Conservation (phyloP, 2,329 filamentous ascomycete species). For the Alternaria brassicicola region DNA sequence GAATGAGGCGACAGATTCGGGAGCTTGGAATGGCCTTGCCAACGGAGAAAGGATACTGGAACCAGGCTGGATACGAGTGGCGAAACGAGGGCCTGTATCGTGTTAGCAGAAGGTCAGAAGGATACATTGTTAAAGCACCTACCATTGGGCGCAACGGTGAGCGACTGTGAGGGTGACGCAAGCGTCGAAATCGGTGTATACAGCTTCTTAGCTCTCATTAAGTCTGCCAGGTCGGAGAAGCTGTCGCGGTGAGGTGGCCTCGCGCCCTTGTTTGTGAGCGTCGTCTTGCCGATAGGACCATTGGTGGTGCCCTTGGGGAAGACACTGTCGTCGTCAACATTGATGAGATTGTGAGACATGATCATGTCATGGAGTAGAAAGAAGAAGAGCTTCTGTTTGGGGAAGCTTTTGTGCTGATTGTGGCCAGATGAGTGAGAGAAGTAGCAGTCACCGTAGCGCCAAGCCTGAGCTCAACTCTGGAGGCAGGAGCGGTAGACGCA, state of each 20-base stretch:
- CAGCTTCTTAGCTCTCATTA: slow-evolving; percentile 29
- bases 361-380: neutral
- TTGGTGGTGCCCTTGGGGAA: neutral
- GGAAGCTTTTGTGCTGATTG: neutral
- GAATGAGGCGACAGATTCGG: slow-evolving; percentile 15
- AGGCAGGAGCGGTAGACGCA: neutral
- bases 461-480: slow-evolving; percentile 1
- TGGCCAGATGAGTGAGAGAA: slow-evolving; percentile 6
- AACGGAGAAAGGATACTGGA: slow-evolving; percentile 12
- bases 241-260: slow-evolving; percentile 15
- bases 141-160: neutral
- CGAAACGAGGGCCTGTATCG: slow-evolving; percentile 10
- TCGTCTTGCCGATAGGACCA: neutral
- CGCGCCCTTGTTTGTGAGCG: neutral
- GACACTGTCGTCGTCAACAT: slow-evolving; percentile 3
- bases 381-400: neutral
- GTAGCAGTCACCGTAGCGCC: slow-evolving; percentile 10
- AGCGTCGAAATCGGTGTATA: slow-evolving; percentile 6
- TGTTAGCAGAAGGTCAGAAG: neutral
- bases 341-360: slow-evolving; percentile 19
- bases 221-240: slow-evolving; percentile 22
- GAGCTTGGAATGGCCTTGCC: neutral
- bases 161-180: neutral
- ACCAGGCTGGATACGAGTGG: neutral
- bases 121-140: neutral